Evolutionary conservation across 1,139 yeast species (phyloP).

Genomic region (Candida neerlandica): DNA sequence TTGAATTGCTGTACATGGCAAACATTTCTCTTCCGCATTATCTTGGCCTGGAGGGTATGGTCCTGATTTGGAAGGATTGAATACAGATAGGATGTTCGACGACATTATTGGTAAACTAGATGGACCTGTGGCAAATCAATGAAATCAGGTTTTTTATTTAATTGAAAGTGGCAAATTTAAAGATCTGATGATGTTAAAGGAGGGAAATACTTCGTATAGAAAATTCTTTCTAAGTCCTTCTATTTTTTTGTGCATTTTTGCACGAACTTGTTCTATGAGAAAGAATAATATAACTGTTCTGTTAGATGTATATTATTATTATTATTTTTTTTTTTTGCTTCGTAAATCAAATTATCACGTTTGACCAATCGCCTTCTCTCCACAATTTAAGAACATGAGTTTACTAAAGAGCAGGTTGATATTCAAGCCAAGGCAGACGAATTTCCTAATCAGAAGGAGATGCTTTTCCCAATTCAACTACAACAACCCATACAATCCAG

Average conservation of each 20-base stretch:
- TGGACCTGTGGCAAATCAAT: background rate
- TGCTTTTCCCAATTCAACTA: conserved; percentile 9
- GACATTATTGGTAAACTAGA: conserved; percentile 9
- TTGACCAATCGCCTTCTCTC: background rate
- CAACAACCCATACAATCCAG: conserved; percentile 10
- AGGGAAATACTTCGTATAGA: background rate
- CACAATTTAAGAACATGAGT: background rate
- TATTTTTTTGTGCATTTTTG: background rate
- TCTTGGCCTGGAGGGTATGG: conserved; percentile 21
- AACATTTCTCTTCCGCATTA: conserved; percentile 30
- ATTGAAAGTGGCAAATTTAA: background rate
- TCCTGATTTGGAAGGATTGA: conserved; percentile 40
- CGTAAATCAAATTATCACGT: background rate
- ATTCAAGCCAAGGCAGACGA: background rate
- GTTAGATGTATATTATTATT: no score
- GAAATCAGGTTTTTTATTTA: background rate
- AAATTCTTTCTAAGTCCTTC: background rate
- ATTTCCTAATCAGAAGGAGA: background rate
- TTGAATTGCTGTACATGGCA: conserved; percentile 46
- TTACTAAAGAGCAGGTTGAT: conserved; percentile 1
- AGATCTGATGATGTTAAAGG: conserved; percentile 1
- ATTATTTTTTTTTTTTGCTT: background rate
- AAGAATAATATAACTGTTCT: background rate
- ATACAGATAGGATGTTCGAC: conserved; percentile 42
- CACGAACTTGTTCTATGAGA: background rate